Percentiles rank a stretch among this genome's conserved stretches.
phyloP scores from a whole-genome alignment of 2,329 filamentous ascomycete species.

The Xylaria polymorpha region DNA sequence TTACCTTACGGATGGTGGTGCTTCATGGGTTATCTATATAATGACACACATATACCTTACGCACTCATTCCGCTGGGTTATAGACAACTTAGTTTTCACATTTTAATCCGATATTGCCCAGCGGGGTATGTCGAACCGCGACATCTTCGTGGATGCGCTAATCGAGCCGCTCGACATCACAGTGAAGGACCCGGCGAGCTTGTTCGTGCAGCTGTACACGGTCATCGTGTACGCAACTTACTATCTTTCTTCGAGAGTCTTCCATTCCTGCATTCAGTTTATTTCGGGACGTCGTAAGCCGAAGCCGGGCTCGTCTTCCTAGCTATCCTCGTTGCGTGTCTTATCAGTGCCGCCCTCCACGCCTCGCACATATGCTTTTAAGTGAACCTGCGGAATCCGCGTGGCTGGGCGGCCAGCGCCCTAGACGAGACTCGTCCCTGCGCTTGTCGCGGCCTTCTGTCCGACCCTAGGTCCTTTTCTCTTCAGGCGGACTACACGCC shows the following conservation, averaged over 20 bases:
- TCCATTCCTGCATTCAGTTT: slow-evolving; percentile 69
- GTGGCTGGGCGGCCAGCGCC: too few relatives aligned
- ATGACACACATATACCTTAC: slow-evolving; percentile 66
- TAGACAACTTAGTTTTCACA: slow-evolving; percentile 66
- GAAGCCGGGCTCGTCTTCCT: slow-evolving; percentile 70
- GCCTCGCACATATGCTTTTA: too few relatives aligned
- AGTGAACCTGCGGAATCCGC: too few relatives aligned
- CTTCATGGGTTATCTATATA: slow-evolving; percentile 66
- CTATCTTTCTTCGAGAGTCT: slow-evolving; percentile 76
- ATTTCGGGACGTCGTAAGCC: slow-evolving; percentile 68
- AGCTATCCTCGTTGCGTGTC: slow-evolving; percentile 67
- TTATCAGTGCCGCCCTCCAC: slow-evolving; percentile 64
- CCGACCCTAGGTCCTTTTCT: too few relatives aligned
- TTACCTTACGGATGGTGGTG: slow-evolving; percentile 69
- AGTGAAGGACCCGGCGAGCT: slow-evolving; percentile 70
- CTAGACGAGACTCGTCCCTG: too few relatives aligned
- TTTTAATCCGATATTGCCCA: slow-evolving; percentile 74
- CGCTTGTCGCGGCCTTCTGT: too few relatives aligned
- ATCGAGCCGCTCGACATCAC: too few relatives aligned
- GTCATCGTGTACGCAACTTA: slow-evolving; percentile 72
- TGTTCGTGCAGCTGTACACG: slow-evolving; percentile 72
- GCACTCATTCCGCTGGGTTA: slow-evolving; percentile 68
- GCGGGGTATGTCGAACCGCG: slow-evolving; percentile 59
- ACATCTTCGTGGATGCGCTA: slow-evolving; percentile 18
- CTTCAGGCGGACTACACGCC: too few relatives aligned